phyloP scores from a whole-genome alignment of 2,329 filamentous ascomycete genomes.

The Bimuria novae-zelandiae region DNA sequence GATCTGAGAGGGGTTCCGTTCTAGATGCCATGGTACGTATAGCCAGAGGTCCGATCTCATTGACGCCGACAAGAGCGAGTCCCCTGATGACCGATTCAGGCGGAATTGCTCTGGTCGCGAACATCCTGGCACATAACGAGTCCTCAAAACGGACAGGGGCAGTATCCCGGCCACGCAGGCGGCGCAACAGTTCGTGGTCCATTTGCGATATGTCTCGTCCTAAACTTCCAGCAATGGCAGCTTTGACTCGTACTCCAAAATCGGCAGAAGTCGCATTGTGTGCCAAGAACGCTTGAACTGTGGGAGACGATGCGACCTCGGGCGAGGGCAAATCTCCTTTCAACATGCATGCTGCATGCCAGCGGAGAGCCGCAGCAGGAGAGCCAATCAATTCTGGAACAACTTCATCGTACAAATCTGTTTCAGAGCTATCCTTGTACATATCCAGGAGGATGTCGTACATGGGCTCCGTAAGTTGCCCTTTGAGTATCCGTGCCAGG shows the following conservation, averaged over 20 bases:
- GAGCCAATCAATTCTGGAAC: conserved; percentile 37
- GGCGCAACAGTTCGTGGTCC: conserved; percentile 39
- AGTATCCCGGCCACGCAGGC: conserved; percentile 48
- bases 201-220: conserved; percentile 18
- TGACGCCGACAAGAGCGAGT: conserved; percentile 71
- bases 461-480: conserved; percentile 18
- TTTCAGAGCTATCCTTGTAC: conserved; percentile 44
- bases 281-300: conserved; percentile 36
- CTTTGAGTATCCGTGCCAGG: conserved; percentile 17
- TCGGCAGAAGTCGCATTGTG: conserved; percentile 21
- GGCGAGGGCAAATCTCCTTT: conserved; percentile 46
- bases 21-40: conserved; percentile 77
- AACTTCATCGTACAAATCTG: conserved; percentile 49
- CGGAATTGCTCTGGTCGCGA: conserved; percentile 76
- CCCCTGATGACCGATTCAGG: conserved; percentile 73
- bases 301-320: conserved; percentile 33
- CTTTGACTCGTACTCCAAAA: conserved; percentile 11
- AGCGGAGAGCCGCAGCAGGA: conserved; percentile 36
- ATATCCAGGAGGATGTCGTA: conserved; percentile 42
- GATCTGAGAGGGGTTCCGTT: conserved; percentile 59
- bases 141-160: conserved; percentile 59
- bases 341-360: conserved; percentile 47
- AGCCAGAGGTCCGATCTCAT: conserved; percentile 73
- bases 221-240: conserved; percentile 9
- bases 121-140: conserved; percentile 75